A percentile compares a stretch with the other conserved stretches of the same genome.
phyloP scores from a whole-genome alignment of 148 eudicot genomes.

The Fagopyrum homotropicum region DNA sequence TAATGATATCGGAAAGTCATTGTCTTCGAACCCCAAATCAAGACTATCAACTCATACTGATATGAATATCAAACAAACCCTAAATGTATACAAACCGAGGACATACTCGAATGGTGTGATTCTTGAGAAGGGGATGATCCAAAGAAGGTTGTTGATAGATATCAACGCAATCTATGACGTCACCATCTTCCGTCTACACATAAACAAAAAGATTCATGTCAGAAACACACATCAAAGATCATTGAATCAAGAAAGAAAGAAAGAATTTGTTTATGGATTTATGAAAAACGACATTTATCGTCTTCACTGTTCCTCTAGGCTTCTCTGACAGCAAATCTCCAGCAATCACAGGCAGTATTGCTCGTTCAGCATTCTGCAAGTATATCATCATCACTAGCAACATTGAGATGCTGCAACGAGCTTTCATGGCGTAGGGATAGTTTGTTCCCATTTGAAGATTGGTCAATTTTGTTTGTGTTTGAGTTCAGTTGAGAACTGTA shows the following conservation, averaged over 20 bases:
- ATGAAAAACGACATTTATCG: background rate
- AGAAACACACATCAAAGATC: background rate
- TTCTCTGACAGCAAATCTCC: background rate
- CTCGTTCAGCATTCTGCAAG: background rate
- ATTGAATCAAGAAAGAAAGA: background rate
- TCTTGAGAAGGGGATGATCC: slow-evolving; percentile 7
- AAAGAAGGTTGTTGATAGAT: slow-evolving; percentile 9
- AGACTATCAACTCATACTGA: too few species aligned
- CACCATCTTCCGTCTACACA: background rate
- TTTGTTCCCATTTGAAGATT: background rate
- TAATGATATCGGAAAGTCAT: too few species aligned
- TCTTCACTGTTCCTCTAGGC: background rate
- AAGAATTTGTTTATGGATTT: background rate
- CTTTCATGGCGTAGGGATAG: background rate
- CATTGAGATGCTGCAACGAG: background rate
- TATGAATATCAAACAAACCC: background rate
- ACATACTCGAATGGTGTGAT: background rate
- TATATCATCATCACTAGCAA: background rate
- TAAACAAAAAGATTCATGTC: background rate
- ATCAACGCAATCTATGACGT: background rate
- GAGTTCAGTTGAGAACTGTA: background rate
- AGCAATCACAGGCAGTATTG: background rate
- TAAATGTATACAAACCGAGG: background rate
- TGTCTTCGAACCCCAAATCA: too few species aligned
- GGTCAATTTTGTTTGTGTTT: background rate